A percentile compares a stretch with the other conserved stretches of the same genome.
Evolutionary conservation across 1,284 basidiomycete species (phyloP).

Genomic region (Afroboletus lepidellus): DNA sequence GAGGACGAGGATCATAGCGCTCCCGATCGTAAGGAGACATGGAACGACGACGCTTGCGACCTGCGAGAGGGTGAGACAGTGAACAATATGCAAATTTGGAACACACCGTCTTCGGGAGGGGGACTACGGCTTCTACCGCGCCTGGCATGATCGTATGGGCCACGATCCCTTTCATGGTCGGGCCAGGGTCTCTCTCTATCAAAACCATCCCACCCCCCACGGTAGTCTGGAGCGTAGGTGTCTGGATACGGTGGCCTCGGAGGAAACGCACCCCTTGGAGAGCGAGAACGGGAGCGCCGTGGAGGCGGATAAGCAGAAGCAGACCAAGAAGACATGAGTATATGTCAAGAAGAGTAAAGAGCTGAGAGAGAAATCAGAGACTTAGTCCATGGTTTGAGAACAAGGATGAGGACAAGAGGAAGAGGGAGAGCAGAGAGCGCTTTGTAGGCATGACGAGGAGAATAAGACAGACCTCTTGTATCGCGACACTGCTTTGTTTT

Average conservation of each 20-base stretch:
- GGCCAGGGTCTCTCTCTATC: slow-evolving; percentile 69
- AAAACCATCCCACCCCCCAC: slow-evolving; percentile 64
- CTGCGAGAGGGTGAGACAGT: slow-evolving; percentile 34
- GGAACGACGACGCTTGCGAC: slow-evolving; percentile 80
- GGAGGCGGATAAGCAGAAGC: slow-evolving; percentile 65
- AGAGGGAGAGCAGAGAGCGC: slow-evolving; percentile 55
- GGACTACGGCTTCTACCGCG: slow-evolving; percentile 76
- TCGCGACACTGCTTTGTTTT: slow-evolving; percentile 57
- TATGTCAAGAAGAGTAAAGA: slow-evolving; percentile 55
- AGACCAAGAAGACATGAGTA: slow-evolving; percentile 65
- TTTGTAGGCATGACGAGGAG: slow-evolving; percentile 67
- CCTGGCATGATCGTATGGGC: slow-evolving; percentile 55
- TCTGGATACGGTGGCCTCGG: slow-evolving; percentile 59
- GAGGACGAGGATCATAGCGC: slow-evolving; percentile 75
- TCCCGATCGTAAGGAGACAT: slow-evolving; percentile 81
- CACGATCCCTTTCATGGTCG: slow-evolving; percentile 66
- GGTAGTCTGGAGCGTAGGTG: slow-evolving; percentile 52
- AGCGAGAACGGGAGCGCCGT: slow-evolving; percentile 77
- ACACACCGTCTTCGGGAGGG: slow-evolving; percentile 61
- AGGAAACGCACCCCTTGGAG: slow-evolving; percentile 56
- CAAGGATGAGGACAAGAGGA: slow-evolving; percentile 63
- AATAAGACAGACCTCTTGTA: slow-evolving; percentile 81
- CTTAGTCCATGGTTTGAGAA: slow-evolving; percentile 65
- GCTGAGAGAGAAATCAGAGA: slow-evolving; percentile 65
- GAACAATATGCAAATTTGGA: not conserved